Percentiles rank a stretch among this genome's conserved stretches.
Evolutionary conservation across 495 filamentous ascomycete genomes (phyloP).

Genomic region (Penicillium maclennaniae): DNA sequence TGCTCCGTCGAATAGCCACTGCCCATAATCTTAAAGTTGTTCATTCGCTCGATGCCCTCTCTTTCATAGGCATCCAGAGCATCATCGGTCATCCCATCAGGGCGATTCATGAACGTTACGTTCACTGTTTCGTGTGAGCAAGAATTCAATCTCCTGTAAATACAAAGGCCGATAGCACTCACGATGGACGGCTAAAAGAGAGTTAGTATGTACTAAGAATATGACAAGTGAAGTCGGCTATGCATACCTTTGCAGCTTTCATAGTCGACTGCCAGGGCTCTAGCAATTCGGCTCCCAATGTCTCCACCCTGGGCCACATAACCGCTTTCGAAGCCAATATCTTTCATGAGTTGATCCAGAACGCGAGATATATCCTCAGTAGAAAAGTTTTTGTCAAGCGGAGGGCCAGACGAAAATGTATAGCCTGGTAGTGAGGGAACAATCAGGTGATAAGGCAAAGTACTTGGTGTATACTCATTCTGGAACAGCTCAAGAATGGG

Average conservation of each 20-base stretch:
- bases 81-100: conserved; percentile 52
- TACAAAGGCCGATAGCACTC: conserved; percentile 2
- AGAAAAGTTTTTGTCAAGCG: conserved; percentile 46
- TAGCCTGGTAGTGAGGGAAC: conserved; percentile 64
- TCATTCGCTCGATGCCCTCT: conserved; percentile 25
- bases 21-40: conserved; percentile 37
- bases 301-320: conserved; percentile 69
- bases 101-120: conserved; percentile 48
- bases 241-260: conserved; percentile 42
- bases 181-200: conserved; percentile 33
- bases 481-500: conserved; percentile 41
- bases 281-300: conserved; percentile 52
- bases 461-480: conserved; percentile 49
- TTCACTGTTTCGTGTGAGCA: conserved; percentile 26
- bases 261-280: conserved; percentile 38
- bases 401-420: conserved; percentile 51
- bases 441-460: conserved; percentile 62
- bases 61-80: conserved; percentile 34
- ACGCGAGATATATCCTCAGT: conserved; percentile 41
- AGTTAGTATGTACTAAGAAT: conserved; percentile 4
- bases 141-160: background rate
- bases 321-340: conserved; percentile 53
- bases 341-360: conserved; percentile 56
- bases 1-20: conserved; percentile 55
- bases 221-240: background rate